A percentile compares a stretch with the other conserved stretches of the same genome.
These are phyloP conservation scores for Penicillium janthinellum DNA, from an alignment of 2,329 filamentous ascomycete species.

Conservation along the genomic window DNA sequence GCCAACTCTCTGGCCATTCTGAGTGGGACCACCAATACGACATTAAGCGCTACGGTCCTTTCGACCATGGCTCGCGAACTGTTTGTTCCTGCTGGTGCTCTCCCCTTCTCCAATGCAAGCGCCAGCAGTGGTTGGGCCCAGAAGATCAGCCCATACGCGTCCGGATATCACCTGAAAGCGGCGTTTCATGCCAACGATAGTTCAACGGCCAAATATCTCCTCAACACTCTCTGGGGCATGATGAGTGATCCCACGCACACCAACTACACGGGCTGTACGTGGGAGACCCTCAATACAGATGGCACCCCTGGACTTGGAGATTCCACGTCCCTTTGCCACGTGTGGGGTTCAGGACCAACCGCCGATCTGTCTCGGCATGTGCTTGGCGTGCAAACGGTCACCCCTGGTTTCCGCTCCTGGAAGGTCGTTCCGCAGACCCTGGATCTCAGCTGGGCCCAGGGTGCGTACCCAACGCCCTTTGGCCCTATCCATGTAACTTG, in stretches of 20 bases:
- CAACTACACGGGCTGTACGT: slow-evolving; percentile 20
- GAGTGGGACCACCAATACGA: slow-evolving; percentile 5
- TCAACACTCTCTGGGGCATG: slow-evolving; percentile 13
- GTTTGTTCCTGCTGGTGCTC: slow-evolving; percentile 10
- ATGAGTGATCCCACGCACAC: slow-evolving; percentile 13
- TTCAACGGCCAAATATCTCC: slow-evolving; percentile 2
- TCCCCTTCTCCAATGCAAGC: slow-evolving; percentile 17
- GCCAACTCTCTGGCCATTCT: slow-evolving; percentile 17
- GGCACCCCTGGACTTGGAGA: slow-evolving; percentile 19
- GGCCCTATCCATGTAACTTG: slow-evolving; percentile 10
- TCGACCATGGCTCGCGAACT: slow-evolving; percentile 12
- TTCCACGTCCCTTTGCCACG: slow-evolving; percentile 38
- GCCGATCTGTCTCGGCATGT: slow-evolving; percentile 35
- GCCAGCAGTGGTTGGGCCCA: slow-evolving; percentile 9
- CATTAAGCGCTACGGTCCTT: slow-evolving; percentile 1
- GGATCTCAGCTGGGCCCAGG: slow-evolving; percentile 22
- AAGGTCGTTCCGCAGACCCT: slow-evolving; percentile 22
- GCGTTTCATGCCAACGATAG: slow-evolving; percentile 13
- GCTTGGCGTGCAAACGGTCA: slow-evolving; percentile 27
- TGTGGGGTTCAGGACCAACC: slow-evolving; percentile 38
- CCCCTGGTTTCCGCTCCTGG: slow-evolving; percentile 23
- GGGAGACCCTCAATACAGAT: slow-evolving; percentile 11
- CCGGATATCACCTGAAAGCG: slow-evolving; percentile 17
- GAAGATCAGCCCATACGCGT: slow-evolving; percentile 15
- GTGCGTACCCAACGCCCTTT: slow-evolving; percentile 4